phyloP scores from a whole-genome alignment of 768 basidiomycete genomes.

The Harrya chromipes region DNA sequence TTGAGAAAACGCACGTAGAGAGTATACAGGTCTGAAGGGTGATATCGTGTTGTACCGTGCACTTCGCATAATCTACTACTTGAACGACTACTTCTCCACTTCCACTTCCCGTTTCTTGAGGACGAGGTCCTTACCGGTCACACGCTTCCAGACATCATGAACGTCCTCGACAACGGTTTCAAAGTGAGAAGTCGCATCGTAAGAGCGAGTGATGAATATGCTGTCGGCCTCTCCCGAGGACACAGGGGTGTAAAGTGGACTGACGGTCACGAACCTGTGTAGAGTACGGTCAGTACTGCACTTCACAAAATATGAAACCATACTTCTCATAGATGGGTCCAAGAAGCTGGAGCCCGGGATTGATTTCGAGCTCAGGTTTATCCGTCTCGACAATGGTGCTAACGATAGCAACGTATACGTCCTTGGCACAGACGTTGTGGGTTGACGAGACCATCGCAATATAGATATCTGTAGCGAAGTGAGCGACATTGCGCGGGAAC shows the following conservation, averaged over 20 bases:
- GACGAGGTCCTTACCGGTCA: conserved; percentile 72
- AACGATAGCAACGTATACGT: conserved; percentile 94
- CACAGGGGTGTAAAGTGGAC: conserved; percentile 87
- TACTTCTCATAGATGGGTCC: conserved; percentile 95
- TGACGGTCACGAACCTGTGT: conserved; percentile 83
- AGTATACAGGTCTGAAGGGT: conserved; percentile 3
- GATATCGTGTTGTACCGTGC: conserved; percentile 11
- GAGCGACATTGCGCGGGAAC: conserved; percentile 1
- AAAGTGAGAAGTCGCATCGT: conserved; percentile 98
- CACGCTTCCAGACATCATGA: conserved; percentile 91
- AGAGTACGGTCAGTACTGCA: conserved; percentile 8
- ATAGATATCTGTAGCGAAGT: conserved; percentile 77
- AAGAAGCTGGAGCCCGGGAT: conserved; percentile 87
- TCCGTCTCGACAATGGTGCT: conserved; percentile 97
- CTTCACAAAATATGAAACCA: conserved; percentile 20
- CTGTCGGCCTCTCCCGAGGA: conserved; percentile 78
- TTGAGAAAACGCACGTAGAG: not conserved
- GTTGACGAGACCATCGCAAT: conserved; percentile 96
- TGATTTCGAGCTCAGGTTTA: conserved; percentile 87
- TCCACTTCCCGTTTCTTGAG: conserved; percentile 86
- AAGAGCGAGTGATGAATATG: conserved; percentile 96
- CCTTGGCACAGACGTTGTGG: conserved; percentile 96
- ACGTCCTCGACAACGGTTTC: conserved; percentile 99
- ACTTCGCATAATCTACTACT: conserved; percentile 6
- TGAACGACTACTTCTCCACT: conserved; percentile 42